These are phyloP conservation scores for Kalmusia sp. DNA, from an alignment of 2,329 filamentous ascomycete genomes.

Conservation along the genomic window DNA sequence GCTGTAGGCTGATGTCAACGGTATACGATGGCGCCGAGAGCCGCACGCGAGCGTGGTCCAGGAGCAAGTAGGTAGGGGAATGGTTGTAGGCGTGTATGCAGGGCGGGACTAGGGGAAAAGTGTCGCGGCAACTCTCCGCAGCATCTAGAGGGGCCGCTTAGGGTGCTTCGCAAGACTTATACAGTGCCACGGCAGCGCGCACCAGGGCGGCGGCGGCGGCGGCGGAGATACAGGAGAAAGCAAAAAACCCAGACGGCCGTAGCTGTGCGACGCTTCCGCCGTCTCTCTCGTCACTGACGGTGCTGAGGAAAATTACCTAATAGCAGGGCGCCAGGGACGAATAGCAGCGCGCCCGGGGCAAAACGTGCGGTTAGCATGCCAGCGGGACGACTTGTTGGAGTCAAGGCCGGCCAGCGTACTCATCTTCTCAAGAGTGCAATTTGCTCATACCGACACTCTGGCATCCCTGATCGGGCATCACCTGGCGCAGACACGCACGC, in stretches of 20 bases:
- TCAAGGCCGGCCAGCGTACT: conserved; percentile 6
- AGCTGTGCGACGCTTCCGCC: conserved; percentile 35
- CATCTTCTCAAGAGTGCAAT: conserved; percentile 22
- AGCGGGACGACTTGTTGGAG: conserved; percentile 9
- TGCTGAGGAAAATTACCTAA: conserved; percentile 45
- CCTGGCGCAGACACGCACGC: not conserved
- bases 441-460: conserved; percentile 25
- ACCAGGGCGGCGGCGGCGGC: conserved; percentile 16
- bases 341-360: conserved; percentile 26
- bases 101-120: not conserved
- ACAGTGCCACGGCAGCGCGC: conserved; percentile 2
- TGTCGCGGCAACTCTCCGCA: not conserved
- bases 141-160: not conserved
- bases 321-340: conserved; percentile 37
- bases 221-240: conserved; percentile 47
- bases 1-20: too few species aligned
- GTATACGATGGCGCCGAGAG: conserved; percentile 10
- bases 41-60: not conserved
- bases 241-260: conserved; percentile 19
- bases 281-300: conserved; percentile 34
- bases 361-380: conserved; percentile 34
- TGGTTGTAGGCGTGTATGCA: not conserved
- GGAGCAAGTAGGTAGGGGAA: not conserved
- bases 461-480: conserved; percentile 9
- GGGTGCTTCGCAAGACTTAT: conserved; percentile 13